Evolutionary conservation across 2,329 filamentous ascomycete genomes (phyloP).

Genomic region (Endoconidiophora polonica): DNA sequence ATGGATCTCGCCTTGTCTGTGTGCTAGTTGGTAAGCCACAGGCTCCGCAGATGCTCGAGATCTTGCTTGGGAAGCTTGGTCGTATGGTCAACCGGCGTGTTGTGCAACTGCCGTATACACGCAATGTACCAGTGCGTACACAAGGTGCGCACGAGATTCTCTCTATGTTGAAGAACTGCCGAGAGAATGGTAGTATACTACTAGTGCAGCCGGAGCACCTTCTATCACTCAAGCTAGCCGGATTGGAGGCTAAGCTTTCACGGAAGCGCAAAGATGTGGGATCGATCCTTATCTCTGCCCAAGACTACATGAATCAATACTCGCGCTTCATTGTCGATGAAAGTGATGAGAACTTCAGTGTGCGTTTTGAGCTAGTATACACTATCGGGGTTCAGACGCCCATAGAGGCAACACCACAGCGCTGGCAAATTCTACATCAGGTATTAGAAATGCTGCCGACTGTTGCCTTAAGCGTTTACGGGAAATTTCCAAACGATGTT

Average conservation of each 20-base stretch:
- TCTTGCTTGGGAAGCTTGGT: slow-evolving; percentile 36
- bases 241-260: slow-evolving; percentile 26
- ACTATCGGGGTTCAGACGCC: slow-evolving; percentile 37
- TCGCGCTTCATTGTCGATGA: slow-evolving; percentile 46
- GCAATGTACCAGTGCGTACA: slow-evolving; percentile 22
- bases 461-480: slow-evolving; percentile 19
- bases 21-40: slow-evolving; percentile 46
- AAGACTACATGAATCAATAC: slow-evolving; percentile 27
- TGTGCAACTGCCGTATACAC: slow-evolving; percentile 41
- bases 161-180: slow-evolving; percentile 26
- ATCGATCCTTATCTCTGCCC: slow-evolving; percentile 22
- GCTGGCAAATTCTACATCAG: slow-evolving; percentile 40
- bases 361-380: slow-evolving; percentile 46
- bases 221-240: slow-evolving; percentile 46
- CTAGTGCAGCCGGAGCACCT: slow-evolving; percentile 48
- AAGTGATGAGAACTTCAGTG: slow-evolving; percentile 45
- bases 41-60: slow-evolving; percentile 41
- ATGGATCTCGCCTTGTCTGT: slow-evolving; percentile 33
- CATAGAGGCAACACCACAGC: slow-evolving; percentile 33
- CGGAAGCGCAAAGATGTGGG: slow-evolving; percentile 15
- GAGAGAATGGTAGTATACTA: slow-evolving; percentile 34
- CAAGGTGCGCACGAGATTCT: slow-evolving; percentile 23
- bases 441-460: slow-evolving; percentile 29
- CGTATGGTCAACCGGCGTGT: slow-evolving; percentile 37
- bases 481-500: slow-evolving; percentile 22